A percentile compares a stretch with the other conserved stretches of the same genome.
Conservation (phyloP, 2,329 filamentous ascomycete species). For the Purpureocillium lavendulum region DNA sequence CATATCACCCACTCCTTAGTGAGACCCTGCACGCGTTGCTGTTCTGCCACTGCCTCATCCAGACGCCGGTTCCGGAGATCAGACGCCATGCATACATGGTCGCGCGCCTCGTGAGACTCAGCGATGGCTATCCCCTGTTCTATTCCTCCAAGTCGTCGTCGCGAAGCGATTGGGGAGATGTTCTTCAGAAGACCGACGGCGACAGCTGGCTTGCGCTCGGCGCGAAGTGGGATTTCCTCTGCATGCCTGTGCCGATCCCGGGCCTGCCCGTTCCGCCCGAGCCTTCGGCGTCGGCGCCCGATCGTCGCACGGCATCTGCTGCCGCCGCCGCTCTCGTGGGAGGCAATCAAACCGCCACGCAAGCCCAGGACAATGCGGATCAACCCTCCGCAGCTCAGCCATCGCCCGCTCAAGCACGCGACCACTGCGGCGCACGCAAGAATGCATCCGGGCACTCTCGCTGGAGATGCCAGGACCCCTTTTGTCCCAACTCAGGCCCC, state of each 20-base stretch:
- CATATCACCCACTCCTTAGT: constrained; percentile 72
- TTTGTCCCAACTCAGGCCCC: neutral
- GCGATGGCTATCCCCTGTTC: constrained; percentile 75
- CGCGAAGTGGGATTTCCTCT: constrained; percentile 63
- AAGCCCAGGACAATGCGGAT: neutral
- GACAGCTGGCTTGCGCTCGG: constrained; percentile 62
- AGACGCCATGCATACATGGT: constrained; percentile 76
- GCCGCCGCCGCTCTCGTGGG: constrained; percentile 14
- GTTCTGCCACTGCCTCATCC: constrained; percentile 69
- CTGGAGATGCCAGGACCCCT: too few species aligned
- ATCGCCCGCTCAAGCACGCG: too few species aligned
- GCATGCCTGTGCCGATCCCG: constrained; percentile 49
- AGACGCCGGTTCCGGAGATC: constrained; percentile 71
- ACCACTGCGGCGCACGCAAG: too few species aligned
- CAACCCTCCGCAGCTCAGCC: too few species aligned
- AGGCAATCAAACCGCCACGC: too few species aligned
- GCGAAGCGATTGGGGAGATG: constrained; percentile 72
- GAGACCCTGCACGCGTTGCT: constrained; percentile 74
- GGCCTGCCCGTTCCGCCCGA: constrained; percentile 7
- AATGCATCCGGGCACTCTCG: too few species aligned
- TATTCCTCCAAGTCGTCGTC: constrained; percentile 63
- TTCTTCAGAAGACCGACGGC: constrained; percentile 48
- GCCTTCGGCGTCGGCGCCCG: constrained; percentile 8
- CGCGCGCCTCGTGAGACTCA: constrained; percentile 63
- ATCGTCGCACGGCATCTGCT: constrained; percentile 5